Evolutionary conservation across 2,329 filamentous ascomycete species (phyloP).

Genomic region (Leptographium flavum): DNA sequence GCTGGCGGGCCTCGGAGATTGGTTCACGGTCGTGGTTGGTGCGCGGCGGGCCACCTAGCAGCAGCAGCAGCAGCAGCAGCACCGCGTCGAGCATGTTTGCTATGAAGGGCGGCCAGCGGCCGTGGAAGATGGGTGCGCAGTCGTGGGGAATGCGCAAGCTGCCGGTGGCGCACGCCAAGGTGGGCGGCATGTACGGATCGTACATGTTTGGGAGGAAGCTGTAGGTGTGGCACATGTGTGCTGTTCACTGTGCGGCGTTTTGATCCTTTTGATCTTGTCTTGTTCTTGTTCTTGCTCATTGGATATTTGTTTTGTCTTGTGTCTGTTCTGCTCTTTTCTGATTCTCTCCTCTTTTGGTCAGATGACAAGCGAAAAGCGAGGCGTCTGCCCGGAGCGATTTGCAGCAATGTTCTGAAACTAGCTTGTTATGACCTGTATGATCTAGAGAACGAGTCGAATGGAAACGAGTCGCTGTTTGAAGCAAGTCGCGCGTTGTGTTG

Average conservation of each 20-base stretch:
- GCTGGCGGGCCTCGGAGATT: slow-evolving; percentile 60
- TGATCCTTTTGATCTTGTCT: slow-evolving; percentile 1
- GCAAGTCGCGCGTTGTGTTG: no score
- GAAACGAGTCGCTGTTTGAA: neutral
- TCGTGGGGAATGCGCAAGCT: slow-evolving; percentile 85
- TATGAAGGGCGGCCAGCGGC: slow-evolving; percentile 32
- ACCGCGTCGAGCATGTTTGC: slow-evolving; percentile 5
- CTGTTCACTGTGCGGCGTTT: slow-evolving; percentile 1
- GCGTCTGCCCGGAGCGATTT: no score
- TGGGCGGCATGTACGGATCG: slow-evolving; percentile 82
- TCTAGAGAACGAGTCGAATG: no score
- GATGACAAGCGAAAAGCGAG: no score
- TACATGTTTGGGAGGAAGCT: slow-evolving; percentile 49
- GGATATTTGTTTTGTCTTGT: no score
- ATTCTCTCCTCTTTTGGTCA: no score
- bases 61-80: slow-evolving; percentile 28
- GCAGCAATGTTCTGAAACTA: no score
- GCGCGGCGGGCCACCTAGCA: slow-evolving; percentile 26
- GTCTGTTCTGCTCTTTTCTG: no score
- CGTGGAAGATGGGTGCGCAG: slow-evolving; percentile 74
- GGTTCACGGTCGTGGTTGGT: slow-evolving; percentile 55
- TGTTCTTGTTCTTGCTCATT: neutral
- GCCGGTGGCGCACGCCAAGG: slow-evolving; percentile 79
- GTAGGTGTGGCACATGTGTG: no score
- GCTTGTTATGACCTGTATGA: no score